These are phyloP conservation scores for Rhodosporidiobolus odoratus DNA, from an alignment of 768 basidiomycete species.

Conservation along the genomic window DNA sequence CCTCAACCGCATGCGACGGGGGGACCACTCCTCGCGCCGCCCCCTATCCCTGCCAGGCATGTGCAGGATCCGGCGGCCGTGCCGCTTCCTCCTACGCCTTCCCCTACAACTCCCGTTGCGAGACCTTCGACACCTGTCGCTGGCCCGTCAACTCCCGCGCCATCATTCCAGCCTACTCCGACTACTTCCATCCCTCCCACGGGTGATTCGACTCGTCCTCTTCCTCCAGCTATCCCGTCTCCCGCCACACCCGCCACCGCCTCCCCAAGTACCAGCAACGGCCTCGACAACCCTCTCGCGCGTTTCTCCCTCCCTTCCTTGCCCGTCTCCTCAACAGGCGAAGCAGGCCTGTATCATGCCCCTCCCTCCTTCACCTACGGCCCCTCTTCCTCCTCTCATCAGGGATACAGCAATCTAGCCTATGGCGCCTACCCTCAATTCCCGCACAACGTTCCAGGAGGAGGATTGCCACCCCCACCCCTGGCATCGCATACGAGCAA, in stretches of 20 bases:
- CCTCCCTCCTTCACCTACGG: slow-evolving; percentile 19
- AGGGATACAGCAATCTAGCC: slow-evolving; percentile 18
- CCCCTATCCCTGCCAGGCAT: slow-evolving; percentile 8
- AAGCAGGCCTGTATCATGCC: slow-evolving; percentile 27
- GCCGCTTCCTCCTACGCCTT: slow-evolving; percentile 43
- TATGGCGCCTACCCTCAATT: slow-evolving; percentile 33
- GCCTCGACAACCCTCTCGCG: slow-evolving; percentile 25
- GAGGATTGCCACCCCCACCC: background rate
- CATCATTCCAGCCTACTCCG: background rate
- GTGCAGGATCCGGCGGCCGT: slow-evolving; percentile 46
- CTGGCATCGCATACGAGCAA: too few relatives aligned
- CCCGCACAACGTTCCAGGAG: background rate
- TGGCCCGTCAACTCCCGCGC: background rate
- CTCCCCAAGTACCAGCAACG: slow-evolving; percentile 46
- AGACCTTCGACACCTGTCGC: background rate
- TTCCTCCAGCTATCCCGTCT: slow-evolving; percentile 4
- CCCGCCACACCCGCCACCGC: slow-evolving; percentile 12
- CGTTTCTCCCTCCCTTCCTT: slow-evolving; percentile 30
- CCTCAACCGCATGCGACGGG: background rate
- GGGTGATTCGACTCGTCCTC: slow-evolving; percentile 7
- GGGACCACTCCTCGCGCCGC: background rate
- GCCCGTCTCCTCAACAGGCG: slow-evolving; percentile 30
- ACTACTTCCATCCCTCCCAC: background rate
- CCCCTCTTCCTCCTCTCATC: slow-evolving; percentile 20
- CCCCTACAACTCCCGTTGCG: slow-evolving; percentile 43